phyloP scores from a whole-genome alignment of 2,329 filamentous ascomycete genomes.

The Rachicladosporium sp. region DNA sequence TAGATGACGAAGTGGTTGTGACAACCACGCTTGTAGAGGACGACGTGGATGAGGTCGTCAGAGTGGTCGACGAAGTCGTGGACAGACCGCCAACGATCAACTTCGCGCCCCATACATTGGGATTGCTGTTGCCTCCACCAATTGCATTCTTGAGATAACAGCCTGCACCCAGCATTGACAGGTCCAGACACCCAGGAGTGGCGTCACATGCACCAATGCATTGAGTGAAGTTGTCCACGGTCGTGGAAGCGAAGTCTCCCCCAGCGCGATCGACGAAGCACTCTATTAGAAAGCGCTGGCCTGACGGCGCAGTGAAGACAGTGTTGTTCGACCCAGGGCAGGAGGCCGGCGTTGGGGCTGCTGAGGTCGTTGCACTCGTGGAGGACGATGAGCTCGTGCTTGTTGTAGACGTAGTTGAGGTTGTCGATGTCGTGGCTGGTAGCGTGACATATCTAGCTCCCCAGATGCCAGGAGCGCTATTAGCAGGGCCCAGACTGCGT shows the following conservation, averaged over 20 bases:
- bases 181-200: conserved; percentile 6
- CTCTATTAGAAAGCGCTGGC: conserved; percentile 13
- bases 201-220: conserved; percentile 8
- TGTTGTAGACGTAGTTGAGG: background rate
- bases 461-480: conserved; percentile 1
- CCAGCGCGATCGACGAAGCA: conserved; percentile 15
- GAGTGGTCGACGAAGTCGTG: conserved; percentile 1
- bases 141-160: conserved; percentile 18
- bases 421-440: background rate
- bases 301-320: conserved; percentile 8
- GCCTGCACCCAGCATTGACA: conserved; percentile 1
- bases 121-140: conserved; percentile 11
- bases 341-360: background rate
- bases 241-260: conserved; percentile 8
- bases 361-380: background rate
- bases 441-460: background rate
- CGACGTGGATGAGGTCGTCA: background rate
- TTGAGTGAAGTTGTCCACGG: conserved; percentile 2
- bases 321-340: conserved; percentile 10
- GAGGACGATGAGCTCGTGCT: background rate
- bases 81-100: conserved; percentile 6
- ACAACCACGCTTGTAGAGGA: background rate
- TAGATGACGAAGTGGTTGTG: conserved; percentile 1
- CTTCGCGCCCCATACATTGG: conserved; percentile 17
- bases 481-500: conserved; percentile 7